phyloP scores from a whole-genome alignment of 805 yeast genomes.

The Metschnikowia arizonensis region DNA sequence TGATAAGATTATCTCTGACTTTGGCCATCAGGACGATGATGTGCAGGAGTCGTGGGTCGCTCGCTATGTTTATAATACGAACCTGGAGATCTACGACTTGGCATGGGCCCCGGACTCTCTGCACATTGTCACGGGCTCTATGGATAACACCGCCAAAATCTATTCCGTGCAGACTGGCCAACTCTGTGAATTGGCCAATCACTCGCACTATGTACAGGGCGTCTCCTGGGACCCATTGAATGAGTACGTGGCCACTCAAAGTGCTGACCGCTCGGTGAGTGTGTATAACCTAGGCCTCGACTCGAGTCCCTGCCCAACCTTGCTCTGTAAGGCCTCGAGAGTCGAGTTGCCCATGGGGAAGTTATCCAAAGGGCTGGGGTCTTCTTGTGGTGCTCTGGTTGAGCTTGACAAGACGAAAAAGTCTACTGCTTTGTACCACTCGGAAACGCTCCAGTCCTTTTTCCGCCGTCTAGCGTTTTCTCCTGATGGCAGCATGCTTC shows the following conservation, averaged over 20 bases:
- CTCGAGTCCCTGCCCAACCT: conserved; percentile 26
- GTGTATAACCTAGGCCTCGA: conserved; percentile 27
- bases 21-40: conserved; percentile 55
- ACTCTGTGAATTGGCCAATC: conserved; percentile 61
- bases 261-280: conserved; percentile 81
- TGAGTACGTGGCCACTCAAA: conserved; percentile 75
- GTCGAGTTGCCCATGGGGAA: conserved; percentile 47
- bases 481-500: conserved; percentile 79
- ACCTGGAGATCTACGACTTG: conserved; percentile 83
- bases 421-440: conserved; percentile 51
- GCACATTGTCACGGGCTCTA: conserved; percentile 80
- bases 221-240: conserved; percentile 91
- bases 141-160: conserved; percentile 80
- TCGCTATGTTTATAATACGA: conserved; percentile 52
- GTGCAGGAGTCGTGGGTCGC: conserved; percentile 71
- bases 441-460: conserved; percentile 85
- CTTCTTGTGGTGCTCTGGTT: background rate
- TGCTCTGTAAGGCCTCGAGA: conserved; percentile 47
- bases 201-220: conserved; percentile 91
- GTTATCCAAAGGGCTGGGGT: background rate
- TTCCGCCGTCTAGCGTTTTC: conserved; percentile 83
- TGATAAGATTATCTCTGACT: conserved; percentile 52
- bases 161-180: conserved; percentile 56
- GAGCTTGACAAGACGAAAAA: background rate
- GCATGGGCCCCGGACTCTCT: conserved; percentile 88